These are phyloP conservation scores for Pelargonium fulgidum DNA, from an alignment of 441 rosid genomes.

Conservation along the genomic window DNA sequence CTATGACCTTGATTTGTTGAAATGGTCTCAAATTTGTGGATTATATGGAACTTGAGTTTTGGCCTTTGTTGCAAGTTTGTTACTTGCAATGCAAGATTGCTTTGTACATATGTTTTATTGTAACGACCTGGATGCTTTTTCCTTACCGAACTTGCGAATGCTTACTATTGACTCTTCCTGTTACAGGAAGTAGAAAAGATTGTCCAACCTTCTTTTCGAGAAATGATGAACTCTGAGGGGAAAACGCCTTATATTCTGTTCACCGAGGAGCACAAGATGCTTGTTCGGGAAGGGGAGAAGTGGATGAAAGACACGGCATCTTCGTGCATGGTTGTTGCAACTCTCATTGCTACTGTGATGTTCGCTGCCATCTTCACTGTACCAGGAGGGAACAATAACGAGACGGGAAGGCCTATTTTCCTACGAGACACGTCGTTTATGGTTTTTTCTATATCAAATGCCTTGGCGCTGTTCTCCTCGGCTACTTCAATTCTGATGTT, in stretches of 20 bases:
- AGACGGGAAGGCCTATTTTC: constrained; percentile 29
- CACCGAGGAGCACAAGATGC: constrained; percentile 24
- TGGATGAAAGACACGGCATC: constrained; percentile 46
- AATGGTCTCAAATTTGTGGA: no score
- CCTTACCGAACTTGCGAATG: no score
- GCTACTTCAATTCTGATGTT: constrained; percentile 40
- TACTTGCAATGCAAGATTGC: no score
- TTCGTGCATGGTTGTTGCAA: constrained; percentile 38
- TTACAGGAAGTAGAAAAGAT: constrained; percentile 40
- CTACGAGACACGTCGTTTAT: constrained; percentile 21
- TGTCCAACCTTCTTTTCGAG: constrained; percentile 29
- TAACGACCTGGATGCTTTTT: no score
- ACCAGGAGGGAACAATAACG: constrained; percentile 38
- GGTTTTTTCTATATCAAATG: constrained; percentile 35
- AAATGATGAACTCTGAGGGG: constrained; percentile 24
- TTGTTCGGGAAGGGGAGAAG: constrained; percentile 38
- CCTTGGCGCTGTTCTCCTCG: constrained; percentile 36
- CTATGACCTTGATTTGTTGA: no score
- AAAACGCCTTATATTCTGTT: constrained; percentile 32
- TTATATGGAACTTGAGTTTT: no score
- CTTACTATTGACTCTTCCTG: no score
- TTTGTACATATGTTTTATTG: no score
- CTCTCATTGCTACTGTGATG: constrained; percentile 39
- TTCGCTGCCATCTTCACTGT: constrained; percentile 35
- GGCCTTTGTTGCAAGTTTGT: no score